Percentiles rank a stretch among this genome's conserved stretches.
Conservation (phyloP, 768 basidiomycete genomes). For the Fibroporia radiculosa region DNA sequence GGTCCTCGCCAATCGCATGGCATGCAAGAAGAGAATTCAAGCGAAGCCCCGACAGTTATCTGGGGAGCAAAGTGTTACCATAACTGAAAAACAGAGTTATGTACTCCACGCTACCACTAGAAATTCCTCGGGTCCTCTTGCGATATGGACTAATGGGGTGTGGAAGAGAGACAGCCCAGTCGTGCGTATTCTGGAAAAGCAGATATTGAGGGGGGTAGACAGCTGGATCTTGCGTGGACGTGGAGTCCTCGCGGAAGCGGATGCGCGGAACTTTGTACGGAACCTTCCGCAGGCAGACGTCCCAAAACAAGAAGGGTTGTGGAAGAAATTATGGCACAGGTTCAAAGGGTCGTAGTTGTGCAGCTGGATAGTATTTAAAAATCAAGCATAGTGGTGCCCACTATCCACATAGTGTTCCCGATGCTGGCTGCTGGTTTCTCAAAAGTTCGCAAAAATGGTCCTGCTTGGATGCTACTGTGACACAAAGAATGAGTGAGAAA, state of each 20-base stretch:
- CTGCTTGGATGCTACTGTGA: too few relatives aligned
- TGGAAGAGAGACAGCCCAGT: constrained; percentile 59
- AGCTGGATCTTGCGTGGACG: constrained; percentile 24
- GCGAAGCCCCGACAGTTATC: not conserved
- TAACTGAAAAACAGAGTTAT: constrained; percentile 9
- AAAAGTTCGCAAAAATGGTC: too few relatives aligned
- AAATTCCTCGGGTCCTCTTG: constrained; percentile 57
- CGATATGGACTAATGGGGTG: constrained; percentile 64
- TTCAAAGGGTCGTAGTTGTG: too few relatives aligned
- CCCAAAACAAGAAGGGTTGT: constrained; percentile 6
- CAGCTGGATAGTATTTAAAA: too few relatives aligned
- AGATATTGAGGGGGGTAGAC: constrained; percentile 38
- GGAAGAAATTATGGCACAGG: constrained; percentile 5
- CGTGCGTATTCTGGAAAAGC: constrained; percentile 54
- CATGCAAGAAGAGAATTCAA: constrained; percentile 10
- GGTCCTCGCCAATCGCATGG: constrained; percentile 76
- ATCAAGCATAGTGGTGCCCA: too few relatives aligned
- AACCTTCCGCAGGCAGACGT: constrained; percentile 2
- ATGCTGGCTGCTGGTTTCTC: too few relatives aligned
- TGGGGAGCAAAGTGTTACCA: constrained; percentile 13
- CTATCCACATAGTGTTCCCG: too few relatives aligned
- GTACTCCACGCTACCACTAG: constrained; percentile 5
- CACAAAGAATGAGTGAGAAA: too few relatives aligned
- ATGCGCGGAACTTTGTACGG: constrained; percentile 8
- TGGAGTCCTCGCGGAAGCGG: not conserved